Percentiles rank a stretch among this genome's conserved stretches.
phyloP scores from a whole-genome alignment of 2,329 filamentous ascomycete species.

The Helicocarpus griseus region DNA sequence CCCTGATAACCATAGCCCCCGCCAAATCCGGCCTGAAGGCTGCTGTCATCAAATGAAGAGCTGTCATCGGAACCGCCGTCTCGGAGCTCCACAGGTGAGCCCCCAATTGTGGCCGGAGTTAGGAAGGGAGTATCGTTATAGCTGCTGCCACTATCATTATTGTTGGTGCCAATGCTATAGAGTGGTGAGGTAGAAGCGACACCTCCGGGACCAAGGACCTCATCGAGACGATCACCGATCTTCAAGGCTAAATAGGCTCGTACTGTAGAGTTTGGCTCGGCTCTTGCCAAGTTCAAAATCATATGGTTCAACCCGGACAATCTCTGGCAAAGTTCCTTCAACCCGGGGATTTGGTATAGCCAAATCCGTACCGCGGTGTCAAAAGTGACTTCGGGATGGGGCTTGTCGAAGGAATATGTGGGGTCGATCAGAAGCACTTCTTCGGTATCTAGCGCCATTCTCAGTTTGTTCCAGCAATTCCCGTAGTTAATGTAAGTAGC shows the following conservation, averaged over 20 bases:
- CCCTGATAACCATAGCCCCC: constrained; percentile 8
- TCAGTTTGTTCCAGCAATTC: constrained; percentile 13
- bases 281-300: constrained; percentile 13
- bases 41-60: constrained; percentile 9
- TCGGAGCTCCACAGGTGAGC: constrained; percentile 9
- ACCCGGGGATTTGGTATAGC: constrained; percentile 11
- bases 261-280: constrained; percentile 9
- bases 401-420: constrained; percentile 13
- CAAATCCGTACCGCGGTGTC: constrained; percentile 13
- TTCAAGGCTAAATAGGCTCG: constrained; percentile 12
- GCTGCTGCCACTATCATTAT: background rate
- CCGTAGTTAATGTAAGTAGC: constrained; percentile 13
- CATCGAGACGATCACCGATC: constrained; percentile 13
- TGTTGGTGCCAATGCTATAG: background rate
- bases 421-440: constrained; percentile 14
- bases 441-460: constrained; percentile 10
- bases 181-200: background rate
- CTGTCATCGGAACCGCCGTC: constrained; percentile 12
- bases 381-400: constrained; percentile 12
- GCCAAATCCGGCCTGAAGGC: constrained; percentile 8
- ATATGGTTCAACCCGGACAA: constrained; percentile 14
- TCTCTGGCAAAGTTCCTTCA: constrained; percentile 15
- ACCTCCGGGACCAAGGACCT: constrained; percentile 11
- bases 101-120: constrained; percentile 5
- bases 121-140: constrained; percentile 6